These are phyloP conservation scores for Vaccinium corymbosum DNA, from an alignment of 148 eudicot species.

Conservation along the genomic window DNA sequence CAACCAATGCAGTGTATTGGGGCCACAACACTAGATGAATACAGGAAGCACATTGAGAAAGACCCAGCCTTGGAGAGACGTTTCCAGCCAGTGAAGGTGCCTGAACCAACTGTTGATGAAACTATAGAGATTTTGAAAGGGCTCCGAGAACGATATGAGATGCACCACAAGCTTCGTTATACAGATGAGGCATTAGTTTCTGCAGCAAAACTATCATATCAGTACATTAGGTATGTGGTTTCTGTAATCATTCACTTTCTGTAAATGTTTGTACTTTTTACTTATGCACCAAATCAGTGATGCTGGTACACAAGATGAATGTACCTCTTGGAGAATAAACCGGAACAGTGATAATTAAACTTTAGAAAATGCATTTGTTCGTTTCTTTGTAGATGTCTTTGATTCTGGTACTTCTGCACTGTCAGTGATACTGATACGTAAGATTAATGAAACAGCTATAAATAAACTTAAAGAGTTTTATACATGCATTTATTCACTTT, in stretches of 20 bases:
- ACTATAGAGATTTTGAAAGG: constrained; percentile 82
- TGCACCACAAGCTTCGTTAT: constrained; percentile 87
- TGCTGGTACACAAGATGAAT: not conserved
- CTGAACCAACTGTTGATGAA: constrained; percentile 93
- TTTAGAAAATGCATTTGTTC: not conserved
- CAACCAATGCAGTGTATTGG: constrained; percentile 71
- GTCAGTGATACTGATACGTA: not conserved
- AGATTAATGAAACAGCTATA: not conserved
- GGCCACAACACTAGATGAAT: constrained; percentile 93
- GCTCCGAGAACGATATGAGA: constrained; percentile 87
- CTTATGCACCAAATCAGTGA: not conserved
- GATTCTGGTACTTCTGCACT: not conserved
- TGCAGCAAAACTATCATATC: constrained; percentile 79
- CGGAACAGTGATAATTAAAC: not conserved
- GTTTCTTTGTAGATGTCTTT: not conserved
- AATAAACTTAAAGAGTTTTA: not conserved
- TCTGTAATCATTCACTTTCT: not conserved
- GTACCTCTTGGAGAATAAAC: not conserved
- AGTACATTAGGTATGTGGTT: constrained; percentile 64
- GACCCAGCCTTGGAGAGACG: constrained; percentile 95
- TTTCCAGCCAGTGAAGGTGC: constrained; percentile 92
- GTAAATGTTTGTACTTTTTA: not conserved
- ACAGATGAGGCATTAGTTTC: constrained; percentile 77
- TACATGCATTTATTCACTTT: not conserved
- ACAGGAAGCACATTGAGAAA: constrained; percentile 92